Evolutionary conservation across 2,329 filamentous ascomycete species (phyloP).

Genomic region (Leptodontidium sp.): DNA sequence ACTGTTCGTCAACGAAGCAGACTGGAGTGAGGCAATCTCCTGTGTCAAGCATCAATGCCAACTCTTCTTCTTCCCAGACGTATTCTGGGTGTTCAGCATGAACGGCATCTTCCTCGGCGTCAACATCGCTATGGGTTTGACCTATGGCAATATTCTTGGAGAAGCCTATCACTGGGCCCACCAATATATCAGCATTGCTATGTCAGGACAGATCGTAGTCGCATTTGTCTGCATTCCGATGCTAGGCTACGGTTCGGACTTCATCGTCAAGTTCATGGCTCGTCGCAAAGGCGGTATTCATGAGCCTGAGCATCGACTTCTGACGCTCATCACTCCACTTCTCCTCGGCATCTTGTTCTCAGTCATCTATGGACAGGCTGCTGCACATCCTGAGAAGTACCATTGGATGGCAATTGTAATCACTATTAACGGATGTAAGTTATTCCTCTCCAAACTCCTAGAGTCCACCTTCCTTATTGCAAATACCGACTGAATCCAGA

Average conservation of each 20-base stretch:
- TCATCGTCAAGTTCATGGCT: conserved; percentile 46
- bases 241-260: conserved; percentile 47
- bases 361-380: conserved; percentile 46
- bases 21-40: conserved; percentile 17
- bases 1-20: conserved; percentile 7
- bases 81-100: conserved; percentile 52
- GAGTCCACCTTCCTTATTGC: no score
- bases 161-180: conserved; percentile 46
- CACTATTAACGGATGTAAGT: conserved; percentile 7
- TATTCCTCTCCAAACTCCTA: background rate
- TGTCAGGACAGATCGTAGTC: conserved; percentile 39
- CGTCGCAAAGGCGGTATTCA: conserved; percentile 49
- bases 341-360: conserved; percentile 46
- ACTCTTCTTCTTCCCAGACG: conserved; percentile 51
- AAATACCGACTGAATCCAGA: conserved; percentile 49
- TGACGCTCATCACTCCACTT: conserved; percentile 46
- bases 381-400: conserved; percentile 43
- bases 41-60: conserved; percentile 45
- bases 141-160: conserved; percentile 48
- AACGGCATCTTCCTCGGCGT: conserved; percentile 52
- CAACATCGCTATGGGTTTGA: conserved; percentile 54
- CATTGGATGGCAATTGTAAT: conserved; percentile 30
- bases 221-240: conserved; percentile 34
- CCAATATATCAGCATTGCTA: conserved; percentile 40
- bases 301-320: conserved; percentile 41